Percentiles rank a stretch among this genome's conserved stretches.
phyloP scores from a whole-genome alignment of 805 yeast species.

The Candida silvatica region DNA sequence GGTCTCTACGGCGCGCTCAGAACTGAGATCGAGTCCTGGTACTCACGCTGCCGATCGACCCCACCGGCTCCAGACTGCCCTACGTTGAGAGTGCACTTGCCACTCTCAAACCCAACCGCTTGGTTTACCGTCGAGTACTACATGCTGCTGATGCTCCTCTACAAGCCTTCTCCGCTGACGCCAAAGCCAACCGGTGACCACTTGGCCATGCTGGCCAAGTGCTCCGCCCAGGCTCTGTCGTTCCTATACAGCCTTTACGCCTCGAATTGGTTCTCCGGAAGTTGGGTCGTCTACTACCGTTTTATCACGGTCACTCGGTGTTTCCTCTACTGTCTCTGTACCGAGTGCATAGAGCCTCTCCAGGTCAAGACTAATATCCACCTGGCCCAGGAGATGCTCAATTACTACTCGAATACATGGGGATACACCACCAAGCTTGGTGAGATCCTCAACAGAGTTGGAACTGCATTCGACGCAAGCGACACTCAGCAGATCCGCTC shows the following conservation, averaged over 20 bases:
- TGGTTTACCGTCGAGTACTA: slow-evolving; percentile 36
- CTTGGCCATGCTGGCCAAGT: slow-evolving; percentile 34
- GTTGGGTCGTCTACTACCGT: slow-evolving; percentile 41
- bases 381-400: slow-evolving; percentile 35
- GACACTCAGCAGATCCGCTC: background rate
- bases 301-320: slow-evolving; percentile 39
- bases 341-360: slow-evolving; percentile 35
- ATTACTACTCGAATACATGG: slow-evolving; percentile 39
- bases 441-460: slow-evolving; percentile 13
- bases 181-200: slow-evolving; percentile 35
- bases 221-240: slow-evolving; percentile 36
- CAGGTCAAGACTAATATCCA: slow-evolving; percentile 38
- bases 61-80: slow-evolving; percentile 6
- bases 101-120: slow-evolving; percentile 24
- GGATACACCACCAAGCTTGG: slow-evolving; percentile 33
- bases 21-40: slow-evolving; percentile 30
- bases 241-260: slow-evolving; percentile 37
- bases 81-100: slow-evolving; percentile 3
- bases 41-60: slow-evolving; percentile 14
- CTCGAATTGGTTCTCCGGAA: slow-evolving; percentile 34
- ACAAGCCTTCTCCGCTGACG: slow-evolving; percentile 40
- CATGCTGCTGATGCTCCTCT: slow-evolving; percentile 35
- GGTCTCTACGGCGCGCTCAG: slow-evolving; percentile 26
- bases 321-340: slow-evolving; percentile 36
- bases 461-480: slow-evolving; percentile 11